Base-by-base conservation (phyloP, 306 rosid species). In the Corylus americana region DNA sequence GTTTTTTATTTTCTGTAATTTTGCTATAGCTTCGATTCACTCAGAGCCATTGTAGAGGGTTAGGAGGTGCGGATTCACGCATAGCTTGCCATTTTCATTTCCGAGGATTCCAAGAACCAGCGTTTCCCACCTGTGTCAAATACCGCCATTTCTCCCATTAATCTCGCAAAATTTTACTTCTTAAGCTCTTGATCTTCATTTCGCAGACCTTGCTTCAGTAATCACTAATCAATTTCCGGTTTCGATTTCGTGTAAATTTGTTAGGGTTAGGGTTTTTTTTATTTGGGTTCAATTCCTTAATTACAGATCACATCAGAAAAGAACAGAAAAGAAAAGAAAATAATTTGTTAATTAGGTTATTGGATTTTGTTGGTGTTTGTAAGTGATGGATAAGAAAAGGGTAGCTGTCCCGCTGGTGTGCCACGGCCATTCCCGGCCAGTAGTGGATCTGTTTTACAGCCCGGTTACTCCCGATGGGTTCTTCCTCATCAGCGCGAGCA, bases 401-500 rank as follows among this genome's bases (percentile, higher is more conserved):
- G 86, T 90, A 81, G 85, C 88, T n/a, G 81, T 90, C 67, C 98
- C 98, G 13, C 92, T 94, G 20, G 96, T 92, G 25, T 94, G 98
- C 82, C 98, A 90, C 73, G 98, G 98, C 7, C 97, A 94, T 84
- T 94, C 98, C 73, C 92, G 98, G 54, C 98, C 98, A 2, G 98
- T 94, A 51, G 98, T 94, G 49, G 98, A 94, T 90, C 92, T 94
- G 75, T 94, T 83, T 79, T 94, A 94, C 86, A 94, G 98, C 81
- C 97, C 97, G 17, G 82, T 92, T 74, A 94, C 98, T 31, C 92
- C 94, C 1, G 98, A 94, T 88, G 98, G 98, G 0, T 94, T 90
- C 85, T 94, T 94, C 80, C 94, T 94, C 85, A 93, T 95, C 83
- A 95, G 99, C 77, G 99, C 99, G 71, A 95, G 99, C 93, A 95